Conservation (phyloP, 257 asterid genomes). For the Solanum stenotomum region DNA sequence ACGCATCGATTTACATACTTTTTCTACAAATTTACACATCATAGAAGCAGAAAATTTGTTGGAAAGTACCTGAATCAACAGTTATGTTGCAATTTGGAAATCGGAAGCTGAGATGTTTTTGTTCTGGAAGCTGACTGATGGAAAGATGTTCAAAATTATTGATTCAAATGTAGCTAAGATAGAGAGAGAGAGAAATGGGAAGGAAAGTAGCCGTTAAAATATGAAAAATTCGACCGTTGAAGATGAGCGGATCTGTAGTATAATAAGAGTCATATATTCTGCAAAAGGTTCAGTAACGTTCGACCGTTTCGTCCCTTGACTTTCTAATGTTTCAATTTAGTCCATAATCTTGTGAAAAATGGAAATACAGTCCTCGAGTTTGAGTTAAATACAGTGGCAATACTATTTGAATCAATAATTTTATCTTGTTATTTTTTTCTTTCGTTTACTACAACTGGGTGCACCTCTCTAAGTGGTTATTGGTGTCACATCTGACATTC, state of each 20-base stretch:
- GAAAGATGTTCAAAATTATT: neutral
- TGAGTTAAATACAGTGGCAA: neutral
- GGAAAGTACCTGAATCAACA: neutral
- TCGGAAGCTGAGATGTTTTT: neutral
- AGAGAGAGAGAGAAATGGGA: neutral
- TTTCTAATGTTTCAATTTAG: neutral
- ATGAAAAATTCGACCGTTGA: conserved; percentile 29
- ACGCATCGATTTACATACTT: neutral
- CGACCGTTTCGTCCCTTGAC: neutral
- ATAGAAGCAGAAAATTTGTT: neutral
- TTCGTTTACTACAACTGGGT: neutral
- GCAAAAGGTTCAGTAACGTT: neutral
- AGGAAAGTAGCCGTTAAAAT: conserved; percentile 13
- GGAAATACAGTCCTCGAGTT: neutral
- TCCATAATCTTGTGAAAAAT: neutral
- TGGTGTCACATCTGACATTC: neutral
- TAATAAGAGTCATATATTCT: neutral
- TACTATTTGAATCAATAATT: neutral
- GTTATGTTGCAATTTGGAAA: neutral
- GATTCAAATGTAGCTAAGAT: neutral
- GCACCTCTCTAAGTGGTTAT: neutral
- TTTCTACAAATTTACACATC: neutral
- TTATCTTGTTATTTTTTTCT: neutral
- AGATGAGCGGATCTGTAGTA: conserved; percentile 4
- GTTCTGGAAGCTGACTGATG: neutral